Base-by-base conservation (phyloP, 495 filamentous ascomycete genomes). In the Elasticomyces elasticus region DNA sequence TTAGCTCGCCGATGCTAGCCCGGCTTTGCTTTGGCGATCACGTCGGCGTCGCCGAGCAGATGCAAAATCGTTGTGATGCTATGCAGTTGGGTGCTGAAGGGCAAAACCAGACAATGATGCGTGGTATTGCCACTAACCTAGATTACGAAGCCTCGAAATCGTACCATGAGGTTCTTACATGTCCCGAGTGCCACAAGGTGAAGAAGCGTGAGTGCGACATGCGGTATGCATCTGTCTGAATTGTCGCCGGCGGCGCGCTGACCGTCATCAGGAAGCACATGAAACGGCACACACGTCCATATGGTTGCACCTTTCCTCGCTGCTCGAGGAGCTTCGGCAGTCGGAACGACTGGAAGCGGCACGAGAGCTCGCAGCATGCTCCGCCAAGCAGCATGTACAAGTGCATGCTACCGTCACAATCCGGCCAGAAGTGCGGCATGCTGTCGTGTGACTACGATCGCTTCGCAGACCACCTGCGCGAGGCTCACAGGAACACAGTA, bases 281-380 rank as follows among this genome's bases (percentile, higher is more conserved):
- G 66, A 94, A 89, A 62, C 83, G 92, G 9, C 92, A 96, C 66
- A 76, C 81, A 23, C 81, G 83, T 50, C 92, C 90, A 0, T 97
- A 92, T 62, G 86, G 84, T 40, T 96, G 91, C 69, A 96, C 91
- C 7, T 88, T 81, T 44, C 65, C 74, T 10, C 71, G 71, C 19
- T 96, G 92, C 63, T 70, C 72, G 44, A 92, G 88, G 58, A 76
- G 68, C 2, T 95, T 96, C 59, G 91, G 92, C 31, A 89, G 85
- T 71, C 95, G 95, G 64, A 87, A 87, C 41, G 91, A 96, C 69
- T 96, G 91, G 92, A 96, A 95, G 68, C 83, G 92, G 7, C 91
- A 97, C 65, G 91, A 97, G 60, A 88, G 83, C 58, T 85, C 81
- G 24, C 89, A 94, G 65, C 91, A 96, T n/a, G n/a, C 63, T 83